Conservation (phyloP, 1,284 basidiomycete genomes). For the Irpex sp. region DNA sequence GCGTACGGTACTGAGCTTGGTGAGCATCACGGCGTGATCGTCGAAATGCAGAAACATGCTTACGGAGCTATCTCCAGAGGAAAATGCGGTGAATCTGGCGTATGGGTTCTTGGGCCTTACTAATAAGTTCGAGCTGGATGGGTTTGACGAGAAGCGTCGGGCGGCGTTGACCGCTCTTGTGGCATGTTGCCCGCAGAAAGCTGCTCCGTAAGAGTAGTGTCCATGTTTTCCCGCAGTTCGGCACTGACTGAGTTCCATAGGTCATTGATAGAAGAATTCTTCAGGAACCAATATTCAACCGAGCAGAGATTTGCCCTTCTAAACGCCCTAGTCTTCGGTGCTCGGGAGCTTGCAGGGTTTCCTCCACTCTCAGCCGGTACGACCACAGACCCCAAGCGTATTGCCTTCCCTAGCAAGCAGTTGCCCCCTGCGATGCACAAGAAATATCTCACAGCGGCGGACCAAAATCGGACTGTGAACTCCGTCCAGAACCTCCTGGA, state of each 20-base stretch:
- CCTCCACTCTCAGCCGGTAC: slow-evolving; percentile 36
- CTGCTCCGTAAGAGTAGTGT: slow-evolving; percentile 65
- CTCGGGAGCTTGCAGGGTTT: slow-evolving; percentile 79
- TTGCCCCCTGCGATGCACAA: slow-evolving; percentile 70
- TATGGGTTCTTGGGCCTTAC: slow-evolving; percentile 74
- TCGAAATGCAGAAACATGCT: neutral
- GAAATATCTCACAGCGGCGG: slow-evolving; percentile 51
- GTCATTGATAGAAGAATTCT: slow-evolving; percentile 87
- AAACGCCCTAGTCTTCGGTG: slow-evolving; percentile 81
- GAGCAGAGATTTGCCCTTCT: slow-evolving; percentile 84
- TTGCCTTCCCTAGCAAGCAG: slow-evolving; percentile 73
- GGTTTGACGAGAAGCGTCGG: slow-evolving; percentile 79
- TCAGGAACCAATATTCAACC: slow-evolving; percentile 86
- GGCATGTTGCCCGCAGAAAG: slow-evolving; percentile 70
- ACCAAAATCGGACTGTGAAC: slow-evolving; percentile 25
- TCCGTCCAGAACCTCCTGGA: slow-evolving; percentile 53
- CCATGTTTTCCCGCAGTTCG: neutral
- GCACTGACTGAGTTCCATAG: slow-evolving; percentile 35
- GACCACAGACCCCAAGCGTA: slow-evolving; percentile 32
- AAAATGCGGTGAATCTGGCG: slow-evolving; percentile 84
- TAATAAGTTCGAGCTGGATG: slow-evolving; percentile 79
- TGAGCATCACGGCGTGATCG: slow-evolving; percentile 29
- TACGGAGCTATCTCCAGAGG: slow-evolving; percentile 45
- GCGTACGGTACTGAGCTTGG: slow-evolving; percentile 84
- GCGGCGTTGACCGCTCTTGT: slow-evolving; percentile 78